Evolutionary conservation across 106 monocot species (phyloP).

Genomic region (Xerophyta viscosa): DNA sequence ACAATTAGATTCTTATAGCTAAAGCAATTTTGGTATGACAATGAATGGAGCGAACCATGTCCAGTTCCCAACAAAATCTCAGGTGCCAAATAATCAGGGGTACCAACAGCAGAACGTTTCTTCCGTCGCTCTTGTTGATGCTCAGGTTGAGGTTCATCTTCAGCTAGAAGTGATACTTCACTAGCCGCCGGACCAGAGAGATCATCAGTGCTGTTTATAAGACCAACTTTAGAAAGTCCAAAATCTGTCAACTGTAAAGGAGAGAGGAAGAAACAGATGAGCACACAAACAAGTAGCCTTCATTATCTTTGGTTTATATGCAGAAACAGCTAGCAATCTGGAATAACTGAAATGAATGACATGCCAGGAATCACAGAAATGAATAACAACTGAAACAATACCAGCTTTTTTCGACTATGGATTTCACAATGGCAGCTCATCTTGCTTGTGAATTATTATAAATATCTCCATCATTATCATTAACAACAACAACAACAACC

Average conservation of each 20-base stretch:
- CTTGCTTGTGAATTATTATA: no score
- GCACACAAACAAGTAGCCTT: background rate
- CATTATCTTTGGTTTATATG: no score
- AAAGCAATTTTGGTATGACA: background rate
- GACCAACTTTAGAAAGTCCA: conserved; percentile 98
- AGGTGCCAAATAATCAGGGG: conserved; percentile 99
- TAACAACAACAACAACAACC: no score
- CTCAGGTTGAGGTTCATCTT: conserved; percentile 88
- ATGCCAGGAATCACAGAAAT: no score
- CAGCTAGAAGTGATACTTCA: conserved; percentile 74
- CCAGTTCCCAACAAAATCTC: conserved; percentile 96
- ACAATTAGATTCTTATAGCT: background rate
- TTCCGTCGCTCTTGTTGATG: conserved; percentile 75
- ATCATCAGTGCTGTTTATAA: conserved; percentile 98
- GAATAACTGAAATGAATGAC: no score
- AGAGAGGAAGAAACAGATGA: background rate
- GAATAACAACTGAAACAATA: no score
- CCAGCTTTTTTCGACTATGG: no score
- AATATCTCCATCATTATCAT: no score
- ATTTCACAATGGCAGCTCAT: no score
- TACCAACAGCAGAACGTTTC: conserved; percentile 97
- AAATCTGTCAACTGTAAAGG: conserved; percentile 88
- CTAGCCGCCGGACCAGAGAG: conserved; percentile 89
- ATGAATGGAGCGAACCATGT: conserved; percentile 57
- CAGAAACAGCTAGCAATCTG: no score